Percentiles rank a stretch among this genome's conserved stretches.
phyloP scores from a whole-genome alignment of 1,284 basidiomycete species.

The Heliocybe sulcata region DNA sequence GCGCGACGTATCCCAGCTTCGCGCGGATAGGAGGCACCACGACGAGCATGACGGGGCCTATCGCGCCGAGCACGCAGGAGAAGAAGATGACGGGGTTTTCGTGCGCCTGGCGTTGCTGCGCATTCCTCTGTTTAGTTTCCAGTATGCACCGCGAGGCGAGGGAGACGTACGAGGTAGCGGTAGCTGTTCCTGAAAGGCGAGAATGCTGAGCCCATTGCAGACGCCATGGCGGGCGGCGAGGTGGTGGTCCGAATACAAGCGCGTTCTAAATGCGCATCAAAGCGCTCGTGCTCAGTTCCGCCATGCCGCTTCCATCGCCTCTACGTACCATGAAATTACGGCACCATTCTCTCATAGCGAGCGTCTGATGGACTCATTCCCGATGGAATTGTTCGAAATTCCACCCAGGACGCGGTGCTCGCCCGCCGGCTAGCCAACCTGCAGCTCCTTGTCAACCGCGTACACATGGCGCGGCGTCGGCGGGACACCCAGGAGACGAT shows the following conservation, averaged over 20 bases:
- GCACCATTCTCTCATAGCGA: neutral
- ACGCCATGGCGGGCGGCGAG: neutral
- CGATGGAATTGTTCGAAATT: neutral
- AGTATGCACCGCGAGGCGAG: neutral
- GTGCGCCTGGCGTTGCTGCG: slow-evolving; percentile 77
- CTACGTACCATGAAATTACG: neutral
- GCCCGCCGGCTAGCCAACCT: neutral
- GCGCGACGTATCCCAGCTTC: slow-evolving; percentile 64
- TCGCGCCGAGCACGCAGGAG: slow-evolving; percentile 69
- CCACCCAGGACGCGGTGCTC: neutral
- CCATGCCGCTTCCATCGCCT: neutral
- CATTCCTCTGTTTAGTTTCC: neutral
- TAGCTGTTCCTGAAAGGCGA: neutral
- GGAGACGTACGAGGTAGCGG: slow-evolving; percentile 1
- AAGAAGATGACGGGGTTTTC: slow-evolving; percentile 92
- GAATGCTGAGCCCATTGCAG: neutral
- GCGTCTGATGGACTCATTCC: neutral
- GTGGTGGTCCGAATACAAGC: neutral
- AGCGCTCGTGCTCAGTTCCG: neutral
- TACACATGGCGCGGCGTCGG: neutral
- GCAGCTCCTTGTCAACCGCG: neutral
- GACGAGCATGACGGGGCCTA: slow-evolving; percentile 74
- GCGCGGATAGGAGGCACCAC: slow-evolving; percentile 77
- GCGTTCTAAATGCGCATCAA: neutral
- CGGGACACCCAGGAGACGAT: slow-evolving; percentile 1